A percentile compares a stretch with the other conserved stretches of the same genome.
Conservation (phyloP, 2,329 filamentous ascomycete species). For the Pseudogymnoascus sp. region DNA sequence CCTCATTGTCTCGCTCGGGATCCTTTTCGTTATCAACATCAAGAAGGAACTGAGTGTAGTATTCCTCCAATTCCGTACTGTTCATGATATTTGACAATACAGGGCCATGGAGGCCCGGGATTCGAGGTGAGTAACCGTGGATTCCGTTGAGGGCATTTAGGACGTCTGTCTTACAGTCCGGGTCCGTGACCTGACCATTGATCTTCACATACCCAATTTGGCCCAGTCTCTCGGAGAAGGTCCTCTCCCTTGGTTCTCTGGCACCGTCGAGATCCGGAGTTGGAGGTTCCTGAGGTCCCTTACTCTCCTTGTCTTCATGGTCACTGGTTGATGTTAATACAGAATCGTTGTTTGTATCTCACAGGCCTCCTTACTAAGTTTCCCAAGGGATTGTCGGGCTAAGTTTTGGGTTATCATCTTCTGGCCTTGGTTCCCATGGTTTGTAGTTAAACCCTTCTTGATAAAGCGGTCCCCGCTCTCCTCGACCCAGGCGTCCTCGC, state of each 20-base stretch:
- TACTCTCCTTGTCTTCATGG: neutral
- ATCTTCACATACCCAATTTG: constrained; percentile 20
- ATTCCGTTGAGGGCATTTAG: constrained; percentile 14
- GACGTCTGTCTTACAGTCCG: constrained; percentile 21
- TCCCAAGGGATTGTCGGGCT: neutral
- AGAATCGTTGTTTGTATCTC: neutral
- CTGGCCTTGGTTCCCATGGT: neutral
- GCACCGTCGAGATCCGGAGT: neutral
- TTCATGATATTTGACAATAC: constrained; percentile 16
- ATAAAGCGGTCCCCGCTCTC: neutral
- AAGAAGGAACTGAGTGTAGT: constrained; percentile 18
- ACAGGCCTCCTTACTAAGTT: neutral
- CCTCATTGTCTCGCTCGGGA: constrained; percentile 26
- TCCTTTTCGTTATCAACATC: constrained; percentile 30
- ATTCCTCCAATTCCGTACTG: constrained; percentile 14
- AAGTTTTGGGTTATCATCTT: neutral
- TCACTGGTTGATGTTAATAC: neutral
- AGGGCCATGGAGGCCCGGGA: neutral
- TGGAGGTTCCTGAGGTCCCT: neutral
- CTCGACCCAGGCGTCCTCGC: neutral
- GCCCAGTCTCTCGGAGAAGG: neutral
- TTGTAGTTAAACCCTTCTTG: neutral
- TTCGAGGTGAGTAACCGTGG: neutral
- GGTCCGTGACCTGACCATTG: constrained; percentile 23
- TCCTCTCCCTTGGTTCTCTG: neutral